Evolutionary conservation across 805 yeast species (phyloP).

Genomic region (Saturnispora quitensis): DNA sequence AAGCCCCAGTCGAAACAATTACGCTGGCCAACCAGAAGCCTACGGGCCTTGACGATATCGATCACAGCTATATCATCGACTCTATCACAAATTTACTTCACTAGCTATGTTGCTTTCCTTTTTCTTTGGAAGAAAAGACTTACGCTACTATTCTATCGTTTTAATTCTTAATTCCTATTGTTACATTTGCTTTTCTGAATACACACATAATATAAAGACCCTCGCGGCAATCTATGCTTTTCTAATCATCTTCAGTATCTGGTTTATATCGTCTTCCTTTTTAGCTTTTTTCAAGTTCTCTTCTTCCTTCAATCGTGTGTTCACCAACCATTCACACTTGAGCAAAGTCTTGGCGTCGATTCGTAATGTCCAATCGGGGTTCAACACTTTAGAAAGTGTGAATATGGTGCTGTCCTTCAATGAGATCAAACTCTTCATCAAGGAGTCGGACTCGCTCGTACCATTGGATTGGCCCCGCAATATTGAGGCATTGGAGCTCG

Average conservation of each 20-base stretch:
- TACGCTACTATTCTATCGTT: not conserved
- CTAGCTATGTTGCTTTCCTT: not conserved
- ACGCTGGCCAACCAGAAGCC: not conserved
- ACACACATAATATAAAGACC: not conserved
- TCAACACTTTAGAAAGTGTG: constrained; percentile 21
- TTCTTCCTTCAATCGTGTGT: constrained; percentile 16
- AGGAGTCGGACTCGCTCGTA: not conserved
- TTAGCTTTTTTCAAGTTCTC: constrained; percentile 12
- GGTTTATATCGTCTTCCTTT: constrained; percentile 22
- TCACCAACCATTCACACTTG: constrained; percentile 27
- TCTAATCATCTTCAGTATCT: constrained; percentile 9
- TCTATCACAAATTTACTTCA: not conserved
- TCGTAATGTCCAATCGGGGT: constrained; percentile 23
- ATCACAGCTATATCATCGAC: not conserved
- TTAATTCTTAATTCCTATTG: not conserved
- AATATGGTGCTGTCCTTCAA: constrained; percentile 10
- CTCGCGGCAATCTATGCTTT: not conserved
- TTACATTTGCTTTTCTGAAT: not conserved
- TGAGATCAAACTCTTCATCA: constrained; percentile 9
- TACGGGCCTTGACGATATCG: not conserved
- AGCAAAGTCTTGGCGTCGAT: constrained; percentile 14
- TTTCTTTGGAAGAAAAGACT: not conserved
- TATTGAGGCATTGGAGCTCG: not conserved
- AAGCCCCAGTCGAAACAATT: not conserved
- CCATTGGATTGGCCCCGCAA: not conserved